phyloP scores from a whole-genome alignment of 169 alveolate species.

The Plasmodium vinckei region DNA sequence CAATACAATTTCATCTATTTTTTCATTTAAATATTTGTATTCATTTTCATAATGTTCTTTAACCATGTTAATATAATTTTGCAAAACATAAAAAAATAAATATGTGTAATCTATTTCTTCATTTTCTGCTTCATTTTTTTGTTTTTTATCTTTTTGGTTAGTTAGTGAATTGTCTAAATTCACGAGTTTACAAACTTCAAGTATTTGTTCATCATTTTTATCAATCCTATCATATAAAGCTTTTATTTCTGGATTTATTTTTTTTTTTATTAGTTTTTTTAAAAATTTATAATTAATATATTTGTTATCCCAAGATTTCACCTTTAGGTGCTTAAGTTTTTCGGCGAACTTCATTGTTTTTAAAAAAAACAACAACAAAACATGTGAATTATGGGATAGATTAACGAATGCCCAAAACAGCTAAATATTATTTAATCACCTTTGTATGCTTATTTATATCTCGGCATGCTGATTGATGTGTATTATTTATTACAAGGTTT shows the following conservation, averaged over 20 bases:
- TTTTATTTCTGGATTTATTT: constrained; percentile 40
- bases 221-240: constrained; percentile 28
- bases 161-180: constrained; percentile 9
- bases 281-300: constrained; percentile 71
- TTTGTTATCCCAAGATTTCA: constrained; percentile 78
- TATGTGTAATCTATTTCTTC: constrained; percentile 77
- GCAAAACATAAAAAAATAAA: constrained; percentile 70
- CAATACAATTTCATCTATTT: constrained; percentile 72
- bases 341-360: constrained; percentile 79
- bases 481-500: too few relatives aligned
- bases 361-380: background rate
- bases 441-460: too few relatives aligned
- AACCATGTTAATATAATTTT: constrained; percentile 81
- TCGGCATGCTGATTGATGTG: too few relatives aligned
- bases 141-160: constrained; percentile 31
- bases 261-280: constrained; percentile 24
- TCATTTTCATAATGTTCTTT: constrained; percentile 80
- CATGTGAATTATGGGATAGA: background rate
- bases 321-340: constrained; percentile 68
- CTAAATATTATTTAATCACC: too few relatives aligned
- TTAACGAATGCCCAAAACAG: too few relatives aligned
- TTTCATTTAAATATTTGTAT: constrained; percentile 77
- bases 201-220: constrained; percentile 38
- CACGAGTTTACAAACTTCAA: constrained; percentile 51
- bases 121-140: constrained; percentile 20